Evolutionary conservation across 1,139 yeast species (phyloP), one percentile per base, ranked within the genome.

Genomic region (Geotrichum citri-aurantii): DNA sequence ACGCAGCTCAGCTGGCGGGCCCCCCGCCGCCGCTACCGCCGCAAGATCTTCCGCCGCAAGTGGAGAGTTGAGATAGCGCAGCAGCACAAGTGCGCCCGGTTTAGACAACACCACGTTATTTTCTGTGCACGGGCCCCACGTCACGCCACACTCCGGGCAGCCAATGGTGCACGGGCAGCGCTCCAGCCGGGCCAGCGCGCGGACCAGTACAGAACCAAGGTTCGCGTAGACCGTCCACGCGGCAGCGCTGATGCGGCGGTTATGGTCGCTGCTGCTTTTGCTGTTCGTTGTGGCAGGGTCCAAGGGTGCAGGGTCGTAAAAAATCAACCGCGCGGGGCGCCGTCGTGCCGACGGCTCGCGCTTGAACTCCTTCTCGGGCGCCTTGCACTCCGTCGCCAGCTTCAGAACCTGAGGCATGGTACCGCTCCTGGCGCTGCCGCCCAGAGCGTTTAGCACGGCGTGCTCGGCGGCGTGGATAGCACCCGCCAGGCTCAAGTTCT

Each of bases 401-500:
- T 92, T 98, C 21, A 17, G 44, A 3, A 19, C 44, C 21, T 37
- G 44, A 51, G 86, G 85, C 1, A 81, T 79, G 2, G 84, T 82
- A 26, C 83, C 77, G n/a, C 83, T 82, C 4, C 80, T 66, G 0
- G 97, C 95, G 27, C 91, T 11, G 24, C 21, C 24, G 27, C 27
- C 27, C 14, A 27, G 31, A 4, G 50, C 37, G 53, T 48, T 49
- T 12, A 40, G 47, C 1, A 92, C 75, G 0, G 90, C 90, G 75
- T 93, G 99, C 65, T 91, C 95, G 0, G 97, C 96, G 5, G 96
- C 97, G 74, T 95, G 99, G n/a, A 93, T 89, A 0, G 95, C 95
- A 1, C 90, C 99, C 0, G 98, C 93, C 1, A 85, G 74, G 49
- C 83, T 86, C 50, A 93, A 73, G 2, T 76, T 67, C 64, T 90